Conservation (phyloP, 768 basidiomycete genomes). For the Sistotremastrum suecicum region DNA sequence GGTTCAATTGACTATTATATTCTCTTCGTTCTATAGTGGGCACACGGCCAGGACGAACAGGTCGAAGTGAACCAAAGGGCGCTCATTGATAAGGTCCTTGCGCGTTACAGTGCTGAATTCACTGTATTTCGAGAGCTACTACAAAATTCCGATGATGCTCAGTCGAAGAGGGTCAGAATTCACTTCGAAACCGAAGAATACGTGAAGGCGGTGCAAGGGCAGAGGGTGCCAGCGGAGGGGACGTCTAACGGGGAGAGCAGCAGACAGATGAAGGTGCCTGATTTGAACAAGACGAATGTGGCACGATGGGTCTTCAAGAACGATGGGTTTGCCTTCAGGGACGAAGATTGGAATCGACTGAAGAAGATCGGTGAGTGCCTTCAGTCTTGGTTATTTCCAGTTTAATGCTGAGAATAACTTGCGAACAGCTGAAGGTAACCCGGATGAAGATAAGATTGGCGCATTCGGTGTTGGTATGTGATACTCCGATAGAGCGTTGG, state of each 20-base stretch:
- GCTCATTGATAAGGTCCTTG: constrained; percentile 93
- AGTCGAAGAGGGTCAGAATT: constrained; percentile 61
- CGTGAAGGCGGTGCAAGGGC: constrained; percentile 18
- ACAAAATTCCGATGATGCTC: constrained; percentile 93
- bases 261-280: constrained; percentile 27
- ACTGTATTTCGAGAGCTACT: constrained; percentile 79
- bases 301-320: constrained; percentile 79
- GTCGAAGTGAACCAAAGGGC: constrained; percentile 92
- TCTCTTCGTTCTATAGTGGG: constrained; percentile 23
- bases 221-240: constrained; percentile 6
- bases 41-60: constrained; percentile 57
- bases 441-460: constrained; percentile 88
- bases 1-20: not conserved
- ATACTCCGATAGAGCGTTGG: not conserved
- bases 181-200: constrained; percentile 55
- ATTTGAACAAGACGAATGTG: constrained; percentile 61
- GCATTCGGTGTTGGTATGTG: constrained; percentile 76
- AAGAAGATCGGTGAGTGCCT: constrained; percentile 65
- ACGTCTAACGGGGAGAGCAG: not conserved
- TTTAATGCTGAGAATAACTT: constrained; percentile 1
- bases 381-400: not conserved
- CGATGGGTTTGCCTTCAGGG: constrained; percentile 69
- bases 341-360: constrained; percentile 78
- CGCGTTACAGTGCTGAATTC: constrained; percentile 90
- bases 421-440: constrained; percentile 72